Evolutionary conservation across 2,329 filamentous ascomycete genomes (phyloP).

Genomic region (Fusarium sulawesiense): DNA sequence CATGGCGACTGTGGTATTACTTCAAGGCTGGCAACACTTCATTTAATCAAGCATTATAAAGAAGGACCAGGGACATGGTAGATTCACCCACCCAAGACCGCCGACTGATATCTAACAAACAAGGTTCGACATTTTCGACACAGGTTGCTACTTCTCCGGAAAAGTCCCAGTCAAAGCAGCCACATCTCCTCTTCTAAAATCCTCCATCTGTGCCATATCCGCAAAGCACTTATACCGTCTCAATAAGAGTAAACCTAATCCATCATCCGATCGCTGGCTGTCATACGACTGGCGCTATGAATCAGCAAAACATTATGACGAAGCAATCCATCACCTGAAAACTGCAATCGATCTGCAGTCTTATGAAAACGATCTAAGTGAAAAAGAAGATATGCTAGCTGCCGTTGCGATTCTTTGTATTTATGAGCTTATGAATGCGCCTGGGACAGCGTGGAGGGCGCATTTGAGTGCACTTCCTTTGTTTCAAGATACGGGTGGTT

Average conservation of each 20-base stretch:
- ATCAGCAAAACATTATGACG: slow-evolving; percentile 39
- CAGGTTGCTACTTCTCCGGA: slow-evolving; percentile 39
- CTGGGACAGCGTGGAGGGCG: slow-evolving; percentile 70
- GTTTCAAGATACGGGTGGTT: slow-evolving; percentile 59
- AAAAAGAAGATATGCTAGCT: slow-evolving; percentile 63
- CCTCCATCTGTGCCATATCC: slow-evolving; percentile 37
- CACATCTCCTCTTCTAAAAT: slow-evolving; percentile 27
- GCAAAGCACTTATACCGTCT: slow-evolving; percentile 35
- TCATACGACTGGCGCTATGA: slow-evolving; percentile 37
- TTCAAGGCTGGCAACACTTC: slow-evolving; percentile 10
- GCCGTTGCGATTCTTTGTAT: slow-evolving; percentile 75
- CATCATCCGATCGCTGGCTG: neutral
- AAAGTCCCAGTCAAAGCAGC: slow-evolving; percentile 43
- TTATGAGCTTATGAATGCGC: slow-evolving; percentile 75
- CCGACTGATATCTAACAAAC: fast-evolving
- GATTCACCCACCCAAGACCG: neutral
- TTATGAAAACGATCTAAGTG: slow-evolving; percentile 55
- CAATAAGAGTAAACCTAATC: neutral
- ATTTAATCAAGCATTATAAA: slow-evolving; percentile 36
- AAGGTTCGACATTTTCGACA: slow-evolving; percentile 44
- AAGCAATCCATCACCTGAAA: slow-evolving; percentile 36
- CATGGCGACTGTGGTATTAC: neutral
- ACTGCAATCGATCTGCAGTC: slow-evolving; percentile 20
- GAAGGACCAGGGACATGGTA: slow-evolving; percentile 39
- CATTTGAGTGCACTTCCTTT: slow-evolving; percentile 75